Evolutionary conservation across 495 filamentous ascomycete genomes (phyloP).

Genomic region (Talaromyces trachyspermus): DNA sequence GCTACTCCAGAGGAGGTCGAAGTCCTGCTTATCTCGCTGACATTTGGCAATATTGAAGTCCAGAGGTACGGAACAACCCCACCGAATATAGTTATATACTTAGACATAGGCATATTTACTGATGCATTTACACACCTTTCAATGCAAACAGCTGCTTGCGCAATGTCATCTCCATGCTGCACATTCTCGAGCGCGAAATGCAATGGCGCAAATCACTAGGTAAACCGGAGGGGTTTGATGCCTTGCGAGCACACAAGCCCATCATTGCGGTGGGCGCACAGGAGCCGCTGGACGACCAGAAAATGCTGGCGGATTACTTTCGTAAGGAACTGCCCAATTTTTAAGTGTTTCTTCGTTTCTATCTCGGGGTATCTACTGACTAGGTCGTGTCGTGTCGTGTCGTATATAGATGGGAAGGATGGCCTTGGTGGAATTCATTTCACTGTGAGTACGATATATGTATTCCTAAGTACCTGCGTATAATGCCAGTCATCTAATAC

Average conservation of each 20-base stretch:
- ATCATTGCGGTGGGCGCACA: slow-evolving; percentile 81
- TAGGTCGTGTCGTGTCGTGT: slow-evolving; percentile 11
- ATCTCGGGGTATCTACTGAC: background rate
- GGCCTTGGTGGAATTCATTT: slow-evolving; percentile 87
- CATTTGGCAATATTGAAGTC: slow-evolving; percentile 86
- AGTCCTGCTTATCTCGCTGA: slow-evolving; percentile 80
- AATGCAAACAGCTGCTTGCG: slow-evolving; percentile 59
- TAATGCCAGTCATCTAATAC: slow-evolving; percentile 10
- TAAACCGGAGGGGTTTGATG: slow-evolving; percentile 57
- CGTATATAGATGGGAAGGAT: slow-evolving; percentile 68
- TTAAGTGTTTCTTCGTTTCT: no score
- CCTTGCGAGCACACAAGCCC: slow-evolving; percentile 62
- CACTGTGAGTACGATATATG: slow-evolving; percentile 44
- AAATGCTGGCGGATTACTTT: slow-evolving; percentile 82
- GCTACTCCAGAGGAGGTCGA: slow-evolving; percentile 81
- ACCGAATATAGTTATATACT: no score
- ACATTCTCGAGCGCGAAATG: slow-evolving; percentile 84
- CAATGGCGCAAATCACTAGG: slow-evolving; percentile 69
- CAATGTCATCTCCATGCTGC: slow-evolving; percentile 87
- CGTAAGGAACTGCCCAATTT: no score
- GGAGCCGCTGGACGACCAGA: slow-evolving; percentile 75
- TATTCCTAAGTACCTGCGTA: background rate
- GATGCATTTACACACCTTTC: background rate
- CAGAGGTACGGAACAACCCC: slow-evolving; percentile 64
- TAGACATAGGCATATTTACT: no score